Evolutionary conservation across 306 rosid genomes (phyloP).

Genomic region (Hylodesmum podocarpum): DNA sequence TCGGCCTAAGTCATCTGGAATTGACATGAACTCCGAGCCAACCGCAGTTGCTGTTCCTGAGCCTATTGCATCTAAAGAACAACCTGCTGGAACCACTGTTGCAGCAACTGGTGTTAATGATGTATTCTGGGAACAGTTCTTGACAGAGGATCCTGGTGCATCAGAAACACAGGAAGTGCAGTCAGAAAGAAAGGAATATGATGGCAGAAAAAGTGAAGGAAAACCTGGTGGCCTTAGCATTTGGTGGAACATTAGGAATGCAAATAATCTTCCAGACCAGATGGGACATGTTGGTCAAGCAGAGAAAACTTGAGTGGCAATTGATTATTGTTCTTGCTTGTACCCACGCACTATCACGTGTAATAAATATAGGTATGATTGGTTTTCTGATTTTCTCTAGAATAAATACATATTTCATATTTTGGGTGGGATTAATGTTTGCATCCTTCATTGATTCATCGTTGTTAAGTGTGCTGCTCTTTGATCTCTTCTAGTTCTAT

Average conservation of each 20-base stretch:
- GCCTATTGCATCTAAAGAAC: slow-evolving; percentile 51
- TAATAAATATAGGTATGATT: slow-evolving; percentile 51
- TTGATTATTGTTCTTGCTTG: slow-evolving; percentile 41
- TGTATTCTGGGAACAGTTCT: slow-evolving; percentile 93
- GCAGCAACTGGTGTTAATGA: slow-evolving; percentile 74
- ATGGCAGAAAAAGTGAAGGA: slow-evolving; percentile 55
- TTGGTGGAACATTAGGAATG: slow-evolving; percentile 69
- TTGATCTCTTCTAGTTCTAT: slow-evolving; percentile 19
- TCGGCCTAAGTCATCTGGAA: slow-evolving; percentile 62
- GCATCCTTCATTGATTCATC: not conserved
- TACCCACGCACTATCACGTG: slow-evolving; percentile 44
- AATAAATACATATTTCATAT: slow-evolving; percentile 28
- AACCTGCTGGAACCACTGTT: slow-evolving; percentile 32
- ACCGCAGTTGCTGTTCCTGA: slow-evolving; percentile 41
- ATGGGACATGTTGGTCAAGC: slow-evolving; percentile 76
- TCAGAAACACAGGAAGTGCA: slow-evolving; percentile 73
- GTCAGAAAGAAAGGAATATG: slow-evolving; percentile 60
- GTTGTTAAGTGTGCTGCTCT: slow-evolving; percentile 6
- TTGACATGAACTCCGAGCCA: slow-evolving; percentile 89
- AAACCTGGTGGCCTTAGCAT: slow-evolving; percentile 46
- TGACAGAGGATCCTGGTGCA: slow-evolving; percentile 95
- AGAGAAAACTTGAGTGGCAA: slow-evolving; percentile 63
- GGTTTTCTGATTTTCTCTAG: slow-evolving; percentile 28
- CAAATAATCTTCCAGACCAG: slow-evolving; percentile 73
- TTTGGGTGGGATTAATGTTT: slow-evolving; percentile 19